Evolutionary conservation across 2,329 filamentous ascomycete genomes (phyloP).

Genomic region (Calycina herbarum): DNA sequence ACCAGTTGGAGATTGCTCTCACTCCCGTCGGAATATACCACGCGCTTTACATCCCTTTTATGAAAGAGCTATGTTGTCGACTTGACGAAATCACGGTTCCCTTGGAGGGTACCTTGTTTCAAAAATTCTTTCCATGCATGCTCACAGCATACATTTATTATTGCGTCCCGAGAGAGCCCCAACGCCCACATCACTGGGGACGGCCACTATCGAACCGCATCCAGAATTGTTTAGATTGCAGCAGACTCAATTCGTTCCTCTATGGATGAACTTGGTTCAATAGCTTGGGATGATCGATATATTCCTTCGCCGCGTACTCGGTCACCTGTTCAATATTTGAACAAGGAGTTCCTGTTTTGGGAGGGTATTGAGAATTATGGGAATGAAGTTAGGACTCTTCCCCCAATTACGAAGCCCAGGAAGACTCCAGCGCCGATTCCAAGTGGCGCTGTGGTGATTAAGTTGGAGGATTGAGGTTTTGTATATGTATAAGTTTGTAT

Average conservation of each 20-base stretch:
- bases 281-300: not conserved
- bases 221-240: not conserved
- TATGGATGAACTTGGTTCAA: not conserved
- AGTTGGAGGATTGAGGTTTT: not conserved
- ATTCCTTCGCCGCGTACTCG: not conserved
- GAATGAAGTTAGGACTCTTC: not conserved
- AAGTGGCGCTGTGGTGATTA: not conserved
- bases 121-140: not conserved
- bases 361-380: not conserved
- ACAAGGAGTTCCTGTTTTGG: not conserved
- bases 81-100: not conserved
- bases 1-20: not conserved
- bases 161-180: not conserved
- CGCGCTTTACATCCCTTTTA: not conserved
- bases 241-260: not conserved
- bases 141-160: not conserved
- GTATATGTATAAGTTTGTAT: not conserved
- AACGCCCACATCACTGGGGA: not conserved
- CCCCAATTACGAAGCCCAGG: not conserved
- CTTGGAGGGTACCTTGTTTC: not conserved
- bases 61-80: not conserved
- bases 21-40: not conserved
- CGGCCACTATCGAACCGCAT: not conserved
- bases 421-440: not conserved
- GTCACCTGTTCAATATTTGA: not conserved